Evolutionary conservation across 371 early-diverging fungal species (phyloP).

Genomic region (Nematocida ironsii): DNA sequence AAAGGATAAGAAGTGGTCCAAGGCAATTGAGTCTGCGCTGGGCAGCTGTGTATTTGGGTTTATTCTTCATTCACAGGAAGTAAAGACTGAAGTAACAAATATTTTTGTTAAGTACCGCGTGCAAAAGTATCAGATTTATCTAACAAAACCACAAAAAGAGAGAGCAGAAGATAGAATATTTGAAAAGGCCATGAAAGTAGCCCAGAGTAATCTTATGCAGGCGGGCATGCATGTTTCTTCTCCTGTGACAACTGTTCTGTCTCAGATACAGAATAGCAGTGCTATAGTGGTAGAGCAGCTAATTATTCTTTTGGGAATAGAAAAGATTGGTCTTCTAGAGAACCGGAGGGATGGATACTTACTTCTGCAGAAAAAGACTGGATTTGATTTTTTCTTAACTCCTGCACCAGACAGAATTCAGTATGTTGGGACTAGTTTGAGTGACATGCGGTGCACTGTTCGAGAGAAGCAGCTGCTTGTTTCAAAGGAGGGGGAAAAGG

Average conservation of each 20-base stretch:
- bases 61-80: slow-evolving; percentile 64
- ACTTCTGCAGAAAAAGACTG: slow-evolving; percentile 55
- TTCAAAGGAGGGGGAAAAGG: slow-evolving; percentile 18
- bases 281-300: slow-evolving; percentile 63
- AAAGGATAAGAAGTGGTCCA: slow-evolving; percentile 67
- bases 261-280: slow-evolving; percentile 37
- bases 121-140: slow-evolving; percentile 45
- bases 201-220: not conserved
- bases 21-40: slow-evolving; percentile 63
- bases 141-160: slow-evolving; percentile 8
- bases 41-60: slow-evolving; percentile 60
- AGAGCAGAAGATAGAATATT: not conserved
- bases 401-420: slow-evolving; percentile 67
- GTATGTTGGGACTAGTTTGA: slow-evolving; percentile 60
- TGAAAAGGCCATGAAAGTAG: not conserved
- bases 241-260: slow-evolving; percentile 58
- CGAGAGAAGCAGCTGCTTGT: slow-evolving; percentile 53
- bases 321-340: slow-evolving; percentile 66
- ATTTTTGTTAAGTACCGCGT: slow-evolving; percentile 62
- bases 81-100: slow-evolving; percentile 46
- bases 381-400: slow-evolving; percentile 66
- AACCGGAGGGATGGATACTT: slow-evolving; percentile 65
- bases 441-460: slow-evolving; percentile 61
- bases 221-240: not conserved
- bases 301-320: slow-evolving; percentile 63